These are phyloP conservation scores for Magnusiomyces ingens DNA, from an alignment of 1,139 yeast species.

Conservation along the genomic window DNA sequence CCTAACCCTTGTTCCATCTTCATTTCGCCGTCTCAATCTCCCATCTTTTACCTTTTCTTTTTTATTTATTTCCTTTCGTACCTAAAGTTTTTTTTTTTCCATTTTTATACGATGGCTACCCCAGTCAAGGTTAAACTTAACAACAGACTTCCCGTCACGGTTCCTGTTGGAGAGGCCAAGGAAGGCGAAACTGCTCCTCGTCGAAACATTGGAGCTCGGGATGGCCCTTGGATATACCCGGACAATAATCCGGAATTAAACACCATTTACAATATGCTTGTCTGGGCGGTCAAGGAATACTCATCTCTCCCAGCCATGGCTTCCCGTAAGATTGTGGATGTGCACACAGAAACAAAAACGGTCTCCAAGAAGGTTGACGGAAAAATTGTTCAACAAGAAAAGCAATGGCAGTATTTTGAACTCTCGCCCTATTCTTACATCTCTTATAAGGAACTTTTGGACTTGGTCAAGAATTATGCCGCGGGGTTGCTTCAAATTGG, in stretches of 20 bases:
- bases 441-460: conserved; percentile 52
- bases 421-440: conserved; percentile 63
- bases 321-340: conserved; percentile 66
- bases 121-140: not conserved
- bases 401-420: conserved; percentile 85
- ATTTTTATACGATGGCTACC: too few relatives aligned
- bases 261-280: conserved; percentile 64
- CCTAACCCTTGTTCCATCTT: too few relatives aligned
- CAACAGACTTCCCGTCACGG: conserved; percentile 25
- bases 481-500: conserved; percentile 74
- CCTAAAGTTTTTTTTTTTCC: too few relatives aligned
- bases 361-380: conserved; percentile 77
- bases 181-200: conserved; percentile 90
- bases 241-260: conserved; percentile 31
- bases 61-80: too few relatives aligned
- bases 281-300: conserved; percentile 56
- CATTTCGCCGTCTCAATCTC: too few relatives aligned
- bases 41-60: too few relatives aligned
- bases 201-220: conserved; percentile 58
- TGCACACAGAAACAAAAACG: conserved; percentile 69
- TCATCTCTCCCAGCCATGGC: conserved; percentile 60
- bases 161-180: conserved; percentile 73
- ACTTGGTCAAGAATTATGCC: conserved; percentile 50
- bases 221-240: conserved; percentile 39
- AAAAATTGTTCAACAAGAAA: conserved; percentile 59